These are phyloP conservation scores for Petunia hybrid DNA, from an alignment of 305 asterid species.

Conservation along the genomic window DNA sequence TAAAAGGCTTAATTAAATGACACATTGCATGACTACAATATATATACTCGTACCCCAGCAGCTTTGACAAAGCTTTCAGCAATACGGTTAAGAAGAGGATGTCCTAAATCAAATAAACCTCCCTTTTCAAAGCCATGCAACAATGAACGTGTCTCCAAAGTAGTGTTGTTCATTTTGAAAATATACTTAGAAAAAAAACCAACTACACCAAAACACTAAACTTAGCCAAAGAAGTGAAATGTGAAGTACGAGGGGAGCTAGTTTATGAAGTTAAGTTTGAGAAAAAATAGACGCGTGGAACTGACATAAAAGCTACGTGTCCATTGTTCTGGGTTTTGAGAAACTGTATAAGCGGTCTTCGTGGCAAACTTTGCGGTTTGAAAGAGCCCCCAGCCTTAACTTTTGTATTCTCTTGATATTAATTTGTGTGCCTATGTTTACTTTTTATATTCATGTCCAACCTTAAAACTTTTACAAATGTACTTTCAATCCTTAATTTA, in stretches of 20 bases:
- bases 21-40: not conserved
- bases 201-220: not conserved
- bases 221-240: not conserved
- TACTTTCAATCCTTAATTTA: too few species aligned
- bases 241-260: not conserved
- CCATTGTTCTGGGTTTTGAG: not conserved
- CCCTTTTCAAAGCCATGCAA: slow-evolving; percentile 60
- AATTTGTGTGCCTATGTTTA: too few species aligned
- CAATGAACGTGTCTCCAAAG: slow-evolving; percentile 66
- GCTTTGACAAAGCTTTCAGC: slow-evolving; percentile 85
- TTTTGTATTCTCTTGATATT: too few species aligned
- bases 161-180: slow-evolving; percentile 51
- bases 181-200: not conserved
- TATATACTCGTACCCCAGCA: slow-evolving; percentile 62
- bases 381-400: slow-evolving; percentile 1
- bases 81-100: slow-evolving; percentile 85
- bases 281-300: slow-evolving; percentile 29
- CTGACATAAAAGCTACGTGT: slow-evolving; percentile 29
- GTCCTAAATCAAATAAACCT: slow-evolving; percentile 79
- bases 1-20: not conserved
- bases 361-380: slow-evolving; percentile 30
- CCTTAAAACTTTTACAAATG: too few species aligned
- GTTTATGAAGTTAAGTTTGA: not conserved
- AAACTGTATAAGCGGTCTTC: slow-evolving; percentile 25
- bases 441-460: too few species aligned